Conservation (phyloP, 2,329 filamentous ascomycete genomes). For the Cladosporium sp. region DNA sequence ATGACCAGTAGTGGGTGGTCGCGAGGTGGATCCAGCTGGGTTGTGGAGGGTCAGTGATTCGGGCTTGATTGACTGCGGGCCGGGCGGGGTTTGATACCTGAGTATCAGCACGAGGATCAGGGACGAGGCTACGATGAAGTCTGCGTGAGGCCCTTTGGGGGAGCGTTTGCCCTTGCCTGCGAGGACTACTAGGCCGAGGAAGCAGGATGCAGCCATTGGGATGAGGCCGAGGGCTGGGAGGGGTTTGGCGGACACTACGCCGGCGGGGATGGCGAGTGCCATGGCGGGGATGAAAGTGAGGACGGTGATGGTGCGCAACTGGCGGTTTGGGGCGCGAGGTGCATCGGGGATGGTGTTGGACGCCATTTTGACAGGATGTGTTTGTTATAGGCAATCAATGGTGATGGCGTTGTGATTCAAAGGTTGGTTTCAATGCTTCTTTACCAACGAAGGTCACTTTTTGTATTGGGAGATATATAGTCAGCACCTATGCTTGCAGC, state of each 20-base stretch:
- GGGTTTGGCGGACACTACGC: conserved; percentile 9
- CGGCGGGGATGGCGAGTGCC: conserved; percentile 17
- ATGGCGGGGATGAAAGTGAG: conserved; percentile 15
- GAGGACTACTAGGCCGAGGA: conserved; percentile 11
- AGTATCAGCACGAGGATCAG: conserved; percentile 1
- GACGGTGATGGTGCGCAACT: conserved; percentile 14
- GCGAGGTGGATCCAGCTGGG: conserved; percentile 2
- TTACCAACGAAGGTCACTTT: too few species aligned
- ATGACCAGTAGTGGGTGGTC: background rate
- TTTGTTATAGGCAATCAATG: too few species aligned
- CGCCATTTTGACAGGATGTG: too few species aligned
- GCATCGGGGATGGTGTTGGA: too few species aligned
- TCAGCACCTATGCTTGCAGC: too few species aligned
- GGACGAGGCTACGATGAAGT: background rate
- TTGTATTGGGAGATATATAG: too few species aligned
- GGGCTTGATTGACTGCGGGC: too few species aligned
- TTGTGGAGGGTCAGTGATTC: background rate
- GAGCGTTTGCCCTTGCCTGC: background rate
- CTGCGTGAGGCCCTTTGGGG: background rate
- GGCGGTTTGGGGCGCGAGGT: conserved; percentile 8
- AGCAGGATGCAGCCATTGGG: conserved; percentile 16
- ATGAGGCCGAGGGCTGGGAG: conserved; percentile 15
- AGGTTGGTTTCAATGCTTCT: too few species aligned
- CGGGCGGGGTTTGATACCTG: background rate
- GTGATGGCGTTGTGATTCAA: too few species aligned